Evolutionary conservation across 2,329 filamentous ascomycete genomes (phyloP).

Genomic region (Beauveria caledonica): DNA sequence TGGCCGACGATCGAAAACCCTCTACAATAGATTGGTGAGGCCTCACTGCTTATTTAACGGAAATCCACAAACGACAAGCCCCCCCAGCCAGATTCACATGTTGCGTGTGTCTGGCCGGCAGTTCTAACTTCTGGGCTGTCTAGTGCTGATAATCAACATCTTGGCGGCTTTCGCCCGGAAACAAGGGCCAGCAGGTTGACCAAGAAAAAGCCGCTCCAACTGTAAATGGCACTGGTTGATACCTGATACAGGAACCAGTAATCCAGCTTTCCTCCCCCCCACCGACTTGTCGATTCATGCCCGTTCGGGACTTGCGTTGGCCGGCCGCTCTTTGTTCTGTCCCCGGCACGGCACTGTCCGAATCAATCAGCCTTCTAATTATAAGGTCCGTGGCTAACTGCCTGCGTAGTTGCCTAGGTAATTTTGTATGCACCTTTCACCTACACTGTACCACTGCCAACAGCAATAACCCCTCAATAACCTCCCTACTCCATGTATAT

Average conservation of each 20-base stretch:
- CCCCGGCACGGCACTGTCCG: not conserved
- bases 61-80: not conserved
- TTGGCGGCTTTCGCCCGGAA: not conserved
- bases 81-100: not conserved
- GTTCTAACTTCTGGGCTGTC: too few relatives aligned
- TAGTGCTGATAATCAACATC: slow-evolving; percentile 5
- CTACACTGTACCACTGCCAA: too few relatives aligned
- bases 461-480: not conserved
- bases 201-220: not conserved
- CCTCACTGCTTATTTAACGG: not conserved
- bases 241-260: not conserved
- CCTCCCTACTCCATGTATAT: too few relatives aligned
- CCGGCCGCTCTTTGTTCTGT: not conserved
- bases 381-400: too few relatives aligned
- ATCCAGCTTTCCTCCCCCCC: not conserved
- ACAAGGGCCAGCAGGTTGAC: not conserved
- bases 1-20: not conserved
- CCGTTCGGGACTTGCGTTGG: not conserved
- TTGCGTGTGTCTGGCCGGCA: not conserved
- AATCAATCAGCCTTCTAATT: not conserved
- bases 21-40: not conserved
- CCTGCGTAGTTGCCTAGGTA: too few relatives aligned
- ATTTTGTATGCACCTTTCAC: too few relatives aligned
- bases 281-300: not conserved
- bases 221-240: not conserved